phyloP scores from a whole-genome alignment of 768 basidiomycete genomes.

The Termitomyces sp. region DNA sequence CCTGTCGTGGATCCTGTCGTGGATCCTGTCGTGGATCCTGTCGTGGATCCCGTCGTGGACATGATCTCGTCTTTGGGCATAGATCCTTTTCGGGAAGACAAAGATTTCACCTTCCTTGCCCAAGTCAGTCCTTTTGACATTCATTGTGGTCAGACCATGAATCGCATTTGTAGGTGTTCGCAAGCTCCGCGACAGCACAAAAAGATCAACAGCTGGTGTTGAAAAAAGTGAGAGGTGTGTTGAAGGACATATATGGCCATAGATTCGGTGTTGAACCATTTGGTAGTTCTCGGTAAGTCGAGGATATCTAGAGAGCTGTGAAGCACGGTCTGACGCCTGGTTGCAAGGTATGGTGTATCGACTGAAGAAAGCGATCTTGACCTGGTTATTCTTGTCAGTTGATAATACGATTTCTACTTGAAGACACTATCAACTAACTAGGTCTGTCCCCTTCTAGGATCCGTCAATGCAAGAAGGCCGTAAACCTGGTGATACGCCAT shows the following conservation, averaged over 20 bases:
- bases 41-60: too few species aligned
- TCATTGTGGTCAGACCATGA: not conserved
- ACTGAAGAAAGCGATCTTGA: slow-evolving; percentile 41
- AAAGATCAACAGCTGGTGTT: not conserved
- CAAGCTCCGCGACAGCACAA: not conserved
- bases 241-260: slow-evolving; percentile 24
- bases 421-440: not conserved
- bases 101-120: not conserved
- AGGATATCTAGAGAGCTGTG: not conserved
- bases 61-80: too few species aligned
- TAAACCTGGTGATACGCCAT: slow-evolving; percentile 1
- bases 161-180: not conserved
- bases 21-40: too few species aligned
- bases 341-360: slow-evolving; percentile 35
- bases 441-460: slow-evolving; percentile 16
- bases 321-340: not conserved
- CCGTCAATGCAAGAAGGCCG: slow-evolving; percentile 14
- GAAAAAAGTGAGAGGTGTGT: slow-evolving; percentile 15
- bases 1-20: too few species aligned
- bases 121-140: not conserved
- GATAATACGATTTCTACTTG: not conserved
- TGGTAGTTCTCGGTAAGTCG: slow-evolving; percentile 36
- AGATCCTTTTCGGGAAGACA: not conserved
- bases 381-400: slow-evolving; percentile 42
- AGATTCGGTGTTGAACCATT: slow-evolving; percentile 33